Conservation (phyloP, 768 basidiomycete genomes). For the Nevesoporus exiguus region DNA sequence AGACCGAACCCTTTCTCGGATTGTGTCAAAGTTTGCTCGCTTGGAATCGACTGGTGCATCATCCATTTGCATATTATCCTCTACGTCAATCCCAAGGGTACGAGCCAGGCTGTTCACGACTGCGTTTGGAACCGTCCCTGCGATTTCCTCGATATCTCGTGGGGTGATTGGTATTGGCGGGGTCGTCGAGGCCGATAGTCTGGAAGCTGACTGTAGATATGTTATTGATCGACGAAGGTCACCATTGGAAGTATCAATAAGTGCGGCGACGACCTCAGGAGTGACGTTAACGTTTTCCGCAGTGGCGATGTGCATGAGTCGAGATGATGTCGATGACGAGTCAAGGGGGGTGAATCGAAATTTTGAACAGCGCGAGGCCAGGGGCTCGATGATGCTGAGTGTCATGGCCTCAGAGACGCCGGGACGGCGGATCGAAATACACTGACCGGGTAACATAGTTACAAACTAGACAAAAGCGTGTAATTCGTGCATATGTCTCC, state of each 20-base stretch:
- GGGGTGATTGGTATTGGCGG: constrained; percentile 75
- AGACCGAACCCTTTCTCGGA: constrained; percentile 69
- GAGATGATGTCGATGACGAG: constrained; percentile 62
- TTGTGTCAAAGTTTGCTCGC: constrained; percentile 48
- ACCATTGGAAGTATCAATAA: constrained; percentile 80
- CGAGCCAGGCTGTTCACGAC: constrained; percentile 68
- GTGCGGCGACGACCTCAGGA: constrained; percentile 58
- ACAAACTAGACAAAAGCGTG: constrained; percentile 96
- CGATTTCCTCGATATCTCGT: constrained; percentile 90
- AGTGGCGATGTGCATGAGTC: constrained; percentile 77
- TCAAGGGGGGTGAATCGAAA: constrained; percentile 97
- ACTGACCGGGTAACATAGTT: constrained; percentile 96
- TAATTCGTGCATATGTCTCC: constrained; percentile 98
- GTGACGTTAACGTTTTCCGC: constrained; percentile 65
- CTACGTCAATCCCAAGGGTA: constrained; percentile 69
- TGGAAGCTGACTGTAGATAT: constrained; percentile 92
- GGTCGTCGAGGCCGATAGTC: constrained; percentile 70
- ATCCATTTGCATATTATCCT: constrained; percentile 52
- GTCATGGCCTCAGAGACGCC: background rate
- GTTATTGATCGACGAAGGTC: constrained; percentile 97
- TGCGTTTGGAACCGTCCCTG: constrained; percentile 83
- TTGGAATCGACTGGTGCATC: constrained; percentile 22
- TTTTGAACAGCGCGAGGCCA: constrained; percentile 98
- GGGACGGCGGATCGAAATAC: background rate
- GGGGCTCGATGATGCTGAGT: constrained; percentile 91